These are phyloP conservation scores for Globisporangium paroecandrum DNA, from an alignment of 352 stramenopile species.

Conservation along the genomic window DNA sequence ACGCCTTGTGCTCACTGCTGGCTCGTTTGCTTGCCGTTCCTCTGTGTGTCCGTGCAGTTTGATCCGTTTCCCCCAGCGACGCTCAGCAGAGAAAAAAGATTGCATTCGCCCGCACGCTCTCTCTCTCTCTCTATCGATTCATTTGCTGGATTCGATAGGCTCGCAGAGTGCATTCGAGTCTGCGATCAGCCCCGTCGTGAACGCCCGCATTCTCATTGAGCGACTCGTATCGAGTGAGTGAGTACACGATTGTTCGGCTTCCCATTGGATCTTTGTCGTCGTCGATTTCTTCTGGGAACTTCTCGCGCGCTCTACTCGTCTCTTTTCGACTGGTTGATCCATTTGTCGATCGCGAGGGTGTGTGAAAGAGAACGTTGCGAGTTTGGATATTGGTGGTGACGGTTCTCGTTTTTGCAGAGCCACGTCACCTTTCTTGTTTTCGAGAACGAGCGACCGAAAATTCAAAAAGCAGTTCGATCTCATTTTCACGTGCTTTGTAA, in stretches of 20 bases:
- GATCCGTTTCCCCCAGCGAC: not conserved
- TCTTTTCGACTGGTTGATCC: not conserved
- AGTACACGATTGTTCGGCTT: not conserved
- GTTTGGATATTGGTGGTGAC: not conserved
- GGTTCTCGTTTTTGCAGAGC: not conserved
- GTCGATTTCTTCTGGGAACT: not conserved
- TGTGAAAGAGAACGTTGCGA: not conserved
- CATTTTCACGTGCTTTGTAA: slow-evolving; percentile 8
- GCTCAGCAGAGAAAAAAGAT: slow-evolving; percentile 3
- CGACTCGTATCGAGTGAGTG: not conserved
- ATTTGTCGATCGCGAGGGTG: not conserved
- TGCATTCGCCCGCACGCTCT: not conserved
- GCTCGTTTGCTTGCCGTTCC: not conserved
- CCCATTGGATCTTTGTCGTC: not conserved
- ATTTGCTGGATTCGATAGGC: not conserved
- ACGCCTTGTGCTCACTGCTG: not conserved
- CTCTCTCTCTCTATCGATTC: not conserved
- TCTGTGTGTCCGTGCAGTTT: not conserved
- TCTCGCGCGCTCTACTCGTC: not conserved
- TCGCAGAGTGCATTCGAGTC: not conserved
- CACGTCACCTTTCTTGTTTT: not conserved
- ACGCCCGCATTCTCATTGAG: not conserved
- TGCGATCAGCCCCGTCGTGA: not conserved
- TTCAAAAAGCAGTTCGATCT: not conserved
- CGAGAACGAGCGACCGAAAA: not conserved